A percentile compares a stretch with the other conserved stretches of the same genome.
Conservation (phyloP, 352 stramenopile species). For the Phytophthora crassamura region DNA sequence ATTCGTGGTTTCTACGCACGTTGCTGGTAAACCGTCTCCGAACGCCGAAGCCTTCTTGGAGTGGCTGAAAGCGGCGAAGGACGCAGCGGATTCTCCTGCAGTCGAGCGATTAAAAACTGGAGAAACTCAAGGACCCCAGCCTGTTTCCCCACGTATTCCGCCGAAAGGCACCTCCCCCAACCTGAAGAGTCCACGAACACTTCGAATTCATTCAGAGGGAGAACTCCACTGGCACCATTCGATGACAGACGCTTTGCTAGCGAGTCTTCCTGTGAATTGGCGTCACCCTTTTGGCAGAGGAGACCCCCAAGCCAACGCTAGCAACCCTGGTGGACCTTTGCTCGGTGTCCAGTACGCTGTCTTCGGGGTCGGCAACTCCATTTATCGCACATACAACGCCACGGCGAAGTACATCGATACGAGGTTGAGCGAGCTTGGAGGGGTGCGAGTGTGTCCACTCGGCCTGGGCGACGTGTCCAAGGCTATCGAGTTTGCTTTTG, state of each 20-base stretch:
- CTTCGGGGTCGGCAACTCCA: conserved; percentile 95
- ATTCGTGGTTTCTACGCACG: conserved; percentile 96
- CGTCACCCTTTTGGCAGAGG: conserved; percentile 12
- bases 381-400: conserved; percentile 96
- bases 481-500: conserved; percentile 67
- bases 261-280: conserved; percentile 18
- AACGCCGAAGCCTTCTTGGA: conserved; percentile 91
- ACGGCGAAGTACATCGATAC: conserved; percentile 91
- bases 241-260: conserved; percentile 7
- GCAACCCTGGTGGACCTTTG: conserved; percentile 9
- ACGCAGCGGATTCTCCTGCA: background rate
- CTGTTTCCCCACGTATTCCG: background rate
- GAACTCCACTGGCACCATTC: conserved; percentile 17
- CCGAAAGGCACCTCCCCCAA: conserved; percentile 2
- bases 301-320: background rate
- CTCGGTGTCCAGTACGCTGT: conserved; percentile 28
- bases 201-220: conserved; percentile 1
- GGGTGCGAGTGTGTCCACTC: conserved; percentile 57
- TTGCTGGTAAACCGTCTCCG: conserved; percentile 94
- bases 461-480: conserved; percentile 94
- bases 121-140: background rate
- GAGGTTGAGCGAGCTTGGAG: conserved; percentile 79
- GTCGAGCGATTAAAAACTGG: background rate
- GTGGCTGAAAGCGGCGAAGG: conserved; percentile 60
- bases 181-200: conserved; percentile 5